A percentile compares a stretch with the other conserved stretches of the same genome.
phyloP scores from a whole-genome alignment of 805 yeast genomes.

The Yarrowia sp. region DNA sequence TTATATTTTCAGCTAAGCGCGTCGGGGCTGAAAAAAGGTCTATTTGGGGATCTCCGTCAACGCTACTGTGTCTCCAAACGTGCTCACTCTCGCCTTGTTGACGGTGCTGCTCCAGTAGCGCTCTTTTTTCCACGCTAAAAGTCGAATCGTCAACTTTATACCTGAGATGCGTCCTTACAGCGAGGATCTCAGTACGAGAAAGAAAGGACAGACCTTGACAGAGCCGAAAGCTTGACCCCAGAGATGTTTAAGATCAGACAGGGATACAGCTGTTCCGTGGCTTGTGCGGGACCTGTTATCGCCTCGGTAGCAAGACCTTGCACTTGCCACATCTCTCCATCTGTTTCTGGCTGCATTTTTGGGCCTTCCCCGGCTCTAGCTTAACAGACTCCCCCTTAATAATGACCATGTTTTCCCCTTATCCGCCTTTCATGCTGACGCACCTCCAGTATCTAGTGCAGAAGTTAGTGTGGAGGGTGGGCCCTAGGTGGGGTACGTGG shows the following conservation, averaged over 20 bases:
- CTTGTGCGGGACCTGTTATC: neutral
- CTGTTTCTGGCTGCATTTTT: neutral
- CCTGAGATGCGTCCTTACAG: neutral
- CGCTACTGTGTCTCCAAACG: no score
- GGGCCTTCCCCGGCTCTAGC: neutral
- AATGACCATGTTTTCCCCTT: neutral
- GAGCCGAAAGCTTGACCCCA: constrained; percentile 20
- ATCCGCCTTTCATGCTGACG: constrained; percentile 10
- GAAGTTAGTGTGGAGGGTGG: neutral
- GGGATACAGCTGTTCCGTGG: neutral
- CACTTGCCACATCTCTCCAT: neutral
- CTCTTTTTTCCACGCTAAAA: neutral
- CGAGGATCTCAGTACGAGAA: neutral
- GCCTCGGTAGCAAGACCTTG: no score
- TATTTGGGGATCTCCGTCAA: no score
- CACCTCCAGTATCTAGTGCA: neutral
- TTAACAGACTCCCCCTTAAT: constrained; percentile 8
- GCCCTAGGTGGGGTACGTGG: neutral
- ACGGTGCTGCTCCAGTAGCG: neutral
- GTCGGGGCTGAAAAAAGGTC: no score
- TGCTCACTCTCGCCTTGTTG: neutral
- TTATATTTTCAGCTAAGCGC: no score
- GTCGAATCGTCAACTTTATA: neutral
- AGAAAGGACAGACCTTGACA: neutral
- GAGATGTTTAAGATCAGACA: neutral